Conservation (phyloP, 2,329 filamentous ascomycete species). For the Fusarium temperatum region DNA sequence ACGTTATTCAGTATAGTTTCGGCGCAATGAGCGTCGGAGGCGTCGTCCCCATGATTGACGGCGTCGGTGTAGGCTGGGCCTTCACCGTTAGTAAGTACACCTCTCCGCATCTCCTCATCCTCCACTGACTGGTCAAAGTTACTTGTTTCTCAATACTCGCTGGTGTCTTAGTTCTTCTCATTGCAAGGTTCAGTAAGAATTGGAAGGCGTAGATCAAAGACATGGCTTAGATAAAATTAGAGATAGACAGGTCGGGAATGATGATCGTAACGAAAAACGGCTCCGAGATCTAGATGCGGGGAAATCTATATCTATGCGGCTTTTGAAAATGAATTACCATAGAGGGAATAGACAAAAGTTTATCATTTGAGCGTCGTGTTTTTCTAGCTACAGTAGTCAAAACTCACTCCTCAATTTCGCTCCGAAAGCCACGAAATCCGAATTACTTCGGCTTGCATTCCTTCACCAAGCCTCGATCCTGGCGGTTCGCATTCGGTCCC, state of each 20-base stretch:
- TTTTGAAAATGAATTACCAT: not conserved
- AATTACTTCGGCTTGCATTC: not conserved
- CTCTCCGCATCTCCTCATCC: too few species aligned
- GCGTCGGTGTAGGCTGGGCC: conserved; percentile 37
- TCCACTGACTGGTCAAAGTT: conserved; percentile 10
- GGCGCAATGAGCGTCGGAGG: conserved; percentile 40
- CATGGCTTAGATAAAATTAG: not conserved
- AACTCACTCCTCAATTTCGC: not conserved
- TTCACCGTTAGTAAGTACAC: conserved; percentile 37
- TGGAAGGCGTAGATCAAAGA: conserved; percentile 26
- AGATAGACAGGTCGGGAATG: not conserved
- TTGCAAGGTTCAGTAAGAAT: conserved; percentile 30
- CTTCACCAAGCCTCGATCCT: not conserved
- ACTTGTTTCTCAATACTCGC: conserved; percentile 12
- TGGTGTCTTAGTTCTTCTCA: conserved; percentile 24
- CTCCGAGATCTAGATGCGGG: not conserved
- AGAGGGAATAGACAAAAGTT: conserved; percentile 19
- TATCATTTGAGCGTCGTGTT: not conserved
- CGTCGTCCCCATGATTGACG: conserved; percentile 38
- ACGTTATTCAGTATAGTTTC: conserved; percentile 40
- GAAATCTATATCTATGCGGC: not conserved
- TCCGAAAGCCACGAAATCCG: not conserved
- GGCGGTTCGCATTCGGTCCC: not conserved
- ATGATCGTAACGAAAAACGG: not conserved
- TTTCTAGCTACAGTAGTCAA: not conserved